These are phyloP conservation scores for Hysterium pulicare DNA, from an alignment of 2,329 filamentous ascomycete genomes.

Conservation along the genomic window DNA sequence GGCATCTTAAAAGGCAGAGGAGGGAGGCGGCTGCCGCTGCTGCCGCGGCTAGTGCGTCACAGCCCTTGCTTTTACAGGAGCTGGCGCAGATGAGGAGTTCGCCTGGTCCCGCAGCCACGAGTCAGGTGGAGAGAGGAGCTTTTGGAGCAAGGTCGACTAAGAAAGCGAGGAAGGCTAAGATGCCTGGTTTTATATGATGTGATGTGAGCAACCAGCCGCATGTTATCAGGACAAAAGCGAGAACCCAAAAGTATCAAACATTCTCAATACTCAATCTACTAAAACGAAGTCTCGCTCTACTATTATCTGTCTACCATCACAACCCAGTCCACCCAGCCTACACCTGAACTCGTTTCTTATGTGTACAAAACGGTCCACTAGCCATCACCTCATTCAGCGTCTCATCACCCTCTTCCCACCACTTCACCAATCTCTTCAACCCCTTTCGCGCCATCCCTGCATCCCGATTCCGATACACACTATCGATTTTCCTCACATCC, in stretches of 20 bases:
- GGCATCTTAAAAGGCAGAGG: constrained; percentile 39
- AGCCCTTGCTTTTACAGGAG: constrained; percentile 9
- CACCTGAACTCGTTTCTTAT: background rate
- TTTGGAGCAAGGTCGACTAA: constrained; percentile 31
- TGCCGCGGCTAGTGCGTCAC: constrained; percentile 1
- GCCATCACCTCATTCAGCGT: constrained; percentile 2
- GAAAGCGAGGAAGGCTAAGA: constrained; percentile 31
- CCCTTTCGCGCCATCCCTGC: constrained; percentile 27
- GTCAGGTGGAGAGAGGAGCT: constrained; percentile 34
- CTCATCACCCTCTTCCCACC: constrained; percentile 3
- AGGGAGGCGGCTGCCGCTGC: constrained; percentile 31
- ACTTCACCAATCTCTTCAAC: constrained; percentile 29
- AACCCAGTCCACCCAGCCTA: too few relatives aligned
- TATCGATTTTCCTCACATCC: constrained; percentile 26
- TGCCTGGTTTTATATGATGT: constrained; percentile 26
- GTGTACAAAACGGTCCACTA: background rate
- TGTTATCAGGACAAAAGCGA: too few relatives aligned
- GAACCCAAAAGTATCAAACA: too few relatives aligned
- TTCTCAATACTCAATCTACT: too few relatives aligned
- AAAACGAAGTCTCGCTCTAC: too few relatives aligned
- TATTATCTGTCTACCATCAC: too few relatives aligned
- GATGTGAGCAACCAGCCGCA: too few relatives aligned
- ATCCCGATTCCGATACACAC: constrained; percentile 38
- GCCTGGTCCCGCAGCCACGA: constrained; percentile 13
- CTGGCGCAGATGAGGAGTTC: constrained; percentile 11